Evolutionary conservation across 2,329 filamentous ascomycete genomes (phyloP), one percentile per base, ranked within the genome.

Genomic region (Calycina herbarum): DNA sequence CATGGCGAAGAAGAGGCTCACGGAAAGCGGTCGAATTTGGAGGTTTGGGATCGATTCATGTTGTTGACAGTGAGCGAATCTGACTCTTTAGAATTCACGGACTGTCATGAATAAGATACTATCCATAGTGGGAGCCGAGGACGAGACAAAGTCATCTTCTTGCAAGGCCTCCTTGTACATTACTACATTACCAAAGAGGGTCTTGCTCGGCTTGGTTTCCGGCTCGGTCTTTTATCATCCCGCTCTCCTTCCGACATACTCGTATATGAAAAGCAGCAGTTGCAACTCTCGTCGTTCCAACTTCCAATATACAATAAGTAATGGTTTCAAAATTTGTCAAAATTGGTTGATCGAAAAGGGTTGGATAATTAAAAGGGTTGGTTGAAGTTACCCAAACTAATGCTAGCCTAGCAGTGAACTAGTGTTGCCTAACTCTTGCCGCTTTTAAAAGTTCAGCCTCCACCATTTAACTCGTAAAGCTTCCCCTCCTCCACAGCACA

Each of bases 131-230:
- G 38, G 38, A 40, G 38, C 38, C 38, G 38, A 40, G 38, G 13
- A 13, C 38, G 4, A 40, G 38, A 13, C 42, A 20, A 24, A n/a
- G n/a, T 24, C 27, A 13, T 24, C n/a, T 51, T 51, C 5, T 24
- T 51, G 45, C n/a, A 51, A 38, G 35, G 45, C 20, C 48, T 24
- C 48, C 48, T 27, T 51, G 48, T 51, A 51, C 48, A 51, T 51
- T 51, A 51, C 20, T 11, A 20, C 20, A 20, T 20, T 20, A 20
- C 20, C 20, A 51, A 24, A 4, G 10, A 27, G 48, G 10, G 4
- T 13, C 20, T 5, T 13, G 38, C 13, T 40, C 38, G 38, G 38
- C 38, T 40, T 40, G 38, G 13, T 40, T 40, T 40, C 11, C 38
- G 38, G 13, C 13, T 40, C 38, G 38, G 38, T 15, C 38, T 40